Base-by-base conservation (phyloP, 2,329 filamentous ascomycete species). In the Aschersonia sp. region DNA sequence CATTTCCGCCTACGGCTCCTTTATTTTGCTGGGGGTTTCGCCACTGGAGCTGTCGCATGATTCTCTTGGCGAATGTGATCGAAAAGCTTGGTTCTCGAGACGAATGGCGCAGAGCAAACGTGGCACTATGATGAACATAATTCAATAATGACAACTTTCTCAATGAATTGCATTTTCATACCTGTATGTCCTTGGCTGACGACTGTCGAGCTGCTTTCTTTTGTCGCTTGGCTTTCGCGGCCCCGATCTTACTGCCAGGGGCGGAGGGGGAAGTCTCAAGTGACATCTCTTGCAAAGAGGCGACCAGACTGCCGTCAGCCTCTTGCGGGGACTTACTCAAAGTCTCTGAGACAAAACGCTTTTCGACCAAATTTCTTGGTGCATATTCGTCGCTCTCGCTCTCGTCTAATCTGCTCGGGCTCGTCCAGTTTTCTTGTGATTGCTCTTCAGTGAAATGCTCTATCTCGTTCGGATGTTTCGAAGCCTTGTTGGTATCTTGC, bases 51-150 rank as follows among this genome's bases (percentile, higher is more conserved):
- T 32, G 78, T 75, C 5, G 81, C 83, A 65, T 92, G 85, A 8
- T 67, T 67, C 14, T 76, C 64, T 8, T 80, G 74, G 52, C 78
- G 76, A 49, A 92, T 72, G 61, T 94, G 87, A 46, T 75, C 69
- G 60, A 90, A 90, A 14, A 94, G 64, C 54, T 79, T 80, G 5
- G 77, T 83, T 54, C 79, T 82, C 1, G 83, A 87, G 0, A 76
- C 53, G 48, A 76, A 78, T 1, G 50, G 52, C 49, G 65, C 63
- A 3, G 63, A 58, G 54, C 75, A 78, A 12, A 67, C 61, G 30
- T 62, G 57, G 54, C 73, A 76, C 48, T 72, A 62, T 63, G 69
- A 46, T 46, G 44, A 30, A 32, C 5, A 40, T 14, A 32, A 30
- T n/a, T 43, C 42, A 40, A 30, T 40, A 10, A 12, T 39, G 9